A percentile compares a stretch with the other conserved stretches of the same genome.
Evolutionary conservation across 2,329 filamentous ascomycete genomes (phyloP).

Genomic region (Neoscytalidium dimidiatum): DNA sequence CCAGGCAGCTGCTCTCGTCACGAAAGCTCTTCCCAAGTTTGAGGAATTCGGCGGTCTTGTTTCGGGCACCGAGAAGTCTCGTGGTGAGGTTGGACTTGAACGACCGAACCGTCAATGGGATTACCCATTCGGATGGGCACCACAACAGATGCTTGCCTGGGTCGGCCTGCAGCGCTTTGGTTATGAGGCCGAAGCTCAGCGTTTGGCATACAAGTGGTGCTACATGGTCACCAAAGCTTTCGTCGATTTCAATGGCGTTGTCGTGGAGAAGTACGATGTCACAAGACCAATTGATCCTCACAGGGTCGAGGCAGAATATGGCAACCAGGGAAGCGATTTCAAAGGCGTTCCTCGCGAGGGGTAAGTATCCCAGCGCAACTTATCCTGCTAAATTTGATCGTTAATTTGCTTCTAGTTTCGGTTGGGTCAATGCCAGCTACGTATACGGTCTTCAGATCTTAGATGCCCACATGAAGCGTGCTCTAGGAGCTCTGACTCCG

Average conservation of each 20-base stretch:
- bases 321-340: conserved; percentile 93
- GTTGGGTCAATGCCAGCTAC: conserved; percentile 98
- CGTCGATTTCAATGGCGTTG: conserved; percentile 96
- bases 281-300: conserved; percentile 88
- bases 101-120: conserved; percentile 98
- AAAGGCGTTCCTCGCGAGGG: conserved; percentile 95
- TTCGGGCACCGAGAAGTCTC: conserved; percentile 86
- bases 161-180: conserved; percentile 88
- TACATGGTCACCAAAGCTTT: conserved; percentile 99
- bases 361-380: conserved; percentile 57
- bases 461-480: conserved; percentile 84
- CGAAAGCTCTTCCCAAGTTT: conserved; percentile 79
- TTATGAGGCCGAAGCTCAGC: conserved; percentile 85
- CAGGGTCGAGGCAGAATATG: conserved; percentile 94
- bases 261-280: conserved; percentile 98
- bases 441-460: conserved; percentile 89
- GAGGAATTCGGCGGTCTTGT: conserved; percentile 86
- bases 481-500: conserved; percentile 82
- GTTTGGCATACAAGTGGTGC: conserved; percentile 92
- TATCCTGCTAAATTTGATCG: neutral
- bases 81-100: conserved; percentile 75
- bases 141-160: conserved; percentile 98
- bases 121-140: conserved; percentile 96
- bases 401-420: conserved; percentile 66
- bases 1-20: conserved; percentile 82